A percentile compares a stretch with the other conserved stretches of the same genome.
These are phyloP conservation scores for Sophora flavescens DNA, from an alignment of 306 rosid genomes.

Conservation along the genomic window DNA sequence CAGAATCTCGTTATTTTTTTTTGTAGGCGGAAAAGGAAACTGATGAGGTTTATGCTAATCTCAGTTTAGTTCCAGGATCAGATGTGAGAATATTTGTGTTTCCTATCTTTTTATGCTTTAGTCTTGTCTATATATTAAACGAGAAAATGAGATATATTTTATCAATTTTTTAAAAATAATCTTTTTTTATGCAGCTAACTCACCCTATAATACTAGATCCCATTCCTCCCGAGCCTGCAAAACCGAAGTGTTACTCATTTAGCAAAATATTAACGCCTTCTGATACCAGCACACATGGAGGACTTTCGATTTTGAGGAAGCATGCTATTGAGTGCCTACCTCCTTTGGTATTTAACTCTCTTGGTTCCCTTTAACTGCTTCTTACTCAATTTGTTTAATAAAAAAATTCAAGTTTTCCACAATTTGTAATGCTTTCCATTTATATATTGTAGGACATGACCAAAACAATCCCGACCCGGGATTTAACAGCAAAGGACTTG, in stretches of 20 bases:
- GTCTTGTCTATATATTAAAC: constrained; percentile 50
- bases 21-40: constrained; percentile 87
- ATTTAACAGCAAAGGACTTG: constrained; percentile 81
- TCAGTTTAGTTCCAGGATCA: constrained; percentile 75
- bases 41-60: constrained; percentile 89
- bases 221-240: constrained; percentile 46
- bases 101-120: constrained; percentile 28
- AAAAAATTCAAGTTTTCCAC: too few relatives aligned
- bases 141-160: too few relatives aligned
- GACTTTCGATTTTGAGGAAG: constrained; percentile 87
- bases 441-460: constrained; percentile 70
- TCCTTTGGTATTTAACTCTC: constrained; percentile 59
- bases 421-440: constrained; percentile 1
- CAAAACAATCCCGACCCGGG: constrained; percentile 85
- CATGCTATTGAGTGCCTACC: constrained; percentile 97
- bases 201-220: constrained; percentile 65
- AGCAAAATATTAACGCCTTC: constrained; percentile 92
- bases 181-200: too few relatives aligned
- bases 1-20: constrained; percentile 44
- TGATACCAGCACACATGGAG: constrained; percentile 98
- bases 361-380: neutral
- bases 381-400: too few relatives aligned
- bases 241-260: constrained; percentile 69
- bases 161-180: too few relatives aligned
- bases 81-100: constrained; percentile 64